Evolutionary conservation across 2,329 filamentous ascomycete species (phyloP), one percentile per base, ranked within the genome.

Genomic region (Pseudogymnoascus sp.): DNA sequence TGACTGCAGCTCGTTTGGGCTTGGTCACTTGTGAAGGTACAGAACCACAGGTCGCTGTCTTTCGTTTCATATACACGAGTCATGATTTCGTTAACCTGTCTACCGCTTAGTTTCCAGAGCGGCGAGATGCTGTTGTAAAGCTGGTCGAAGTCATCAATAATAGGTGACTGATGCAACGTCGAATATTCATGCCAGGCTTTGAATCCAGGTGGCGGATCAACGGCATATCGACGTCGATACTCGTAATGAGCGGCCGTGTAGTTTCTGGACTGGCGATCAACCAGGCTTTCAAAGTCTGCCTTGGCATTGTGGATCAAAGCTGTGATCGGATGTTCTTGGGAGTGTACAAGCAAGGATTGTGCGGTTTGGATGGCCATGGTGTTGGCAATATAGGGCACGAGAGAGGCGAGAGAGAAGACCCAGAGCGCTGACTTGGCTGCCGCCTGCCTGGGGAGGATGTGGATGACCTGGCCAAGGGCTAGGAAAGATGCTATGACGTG

Each of bases 181-280:
- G 80, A 79, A 59, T 75, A 81, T 0, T 73, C 66, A 21, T 74
- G 79, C 81, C 80, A 83, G 2, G 65, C 69, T 1, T 77, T 69
- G 31, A 82, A 82, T 0, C 81, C 80, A 0, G 72, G 70, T 0
- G 80, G 81, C 0, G 80, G 80, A 0, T 77, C 71, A 1, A 75
- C 67, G 0, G 64, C 65, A 63, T 82, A 81, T 18, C 79, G 73
- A 1, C 74, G 73, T 7, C 65, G 71, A 62, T 83, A 83, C 65
- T 81, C 78, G 38, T 78, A 75, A 37, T 96, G 89, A 47, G 93
- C 93, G 60, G 89, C 85, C 14, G 80, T 77, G n/a, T 97, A 78
- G 1, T 85, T 89, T 67, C 85, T 87, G 5, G 92, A 96, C 74
- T 93, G 90, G 16, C 80, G 78, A 5, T 75, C 74, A 66, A 78